Base-by-base conservation (phyloP, 768 basidiomycete species). In the Lactifluus hygrophoroides region DNA sequence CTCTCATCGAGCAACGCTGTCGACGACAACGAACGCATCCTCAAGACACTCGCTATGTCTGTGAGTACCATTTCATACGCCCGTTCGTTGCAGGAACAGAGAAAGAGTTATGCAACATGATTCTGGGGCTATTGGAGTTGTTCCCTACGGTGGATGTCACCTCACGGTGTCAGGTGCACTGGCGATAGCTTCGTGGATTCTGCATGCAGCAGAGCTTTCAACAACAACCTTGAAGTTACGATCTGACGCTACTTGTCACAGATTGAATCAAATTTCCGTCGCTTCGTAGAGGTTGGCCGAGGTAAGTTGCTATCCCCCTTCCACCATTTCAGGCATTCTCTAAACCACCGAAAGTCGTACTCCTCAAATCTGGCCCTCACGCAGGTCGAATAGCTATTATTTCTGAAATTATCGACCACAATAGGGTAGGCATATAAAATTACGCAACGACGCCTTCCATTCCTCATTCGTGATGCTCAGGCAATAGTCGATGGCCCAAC, bases 331-430 rank as follows among this genome's bases (percentile, higher is more conserved):
- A 32, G 44, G 2, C 48, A 25, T 21, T 45, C 21, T 43, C 4
- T 16, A 11, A 16, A 16, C 4, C 6, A 47, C 21, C n/a, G 34
- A 0, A 63, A 87, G 93, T 97, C 62, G 92, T 97, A 72, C 92
- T 98, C 76, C 81, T 98, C 77, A 90, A 88, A 73, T 73, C 85
- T 58, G 95, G 95, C 56, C 90, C 91, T 57, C 82, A 76, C 58
- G 78, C 83, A 45, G 94, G 94, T 66, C 88, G 86, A 73, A 90
- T 96, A 67, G 96, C 96, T 56, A 88, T 93, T 64, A 94, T 99
- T 72, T 86, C 84, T 51, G 94, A 98, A 75, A 94, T 98, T 74
- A 94, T 98, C 64, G 96, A 98, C 83, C 95, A 98, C 81, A 95
- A 94, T 80, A 85, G 94, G 72, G 95, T 96, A 71, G 61, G 88